phyloP scores from a whole-genome alignment of 2,329 filamentous ascomycete genomes.

The Pyrenochaeta sp. region DNA sequence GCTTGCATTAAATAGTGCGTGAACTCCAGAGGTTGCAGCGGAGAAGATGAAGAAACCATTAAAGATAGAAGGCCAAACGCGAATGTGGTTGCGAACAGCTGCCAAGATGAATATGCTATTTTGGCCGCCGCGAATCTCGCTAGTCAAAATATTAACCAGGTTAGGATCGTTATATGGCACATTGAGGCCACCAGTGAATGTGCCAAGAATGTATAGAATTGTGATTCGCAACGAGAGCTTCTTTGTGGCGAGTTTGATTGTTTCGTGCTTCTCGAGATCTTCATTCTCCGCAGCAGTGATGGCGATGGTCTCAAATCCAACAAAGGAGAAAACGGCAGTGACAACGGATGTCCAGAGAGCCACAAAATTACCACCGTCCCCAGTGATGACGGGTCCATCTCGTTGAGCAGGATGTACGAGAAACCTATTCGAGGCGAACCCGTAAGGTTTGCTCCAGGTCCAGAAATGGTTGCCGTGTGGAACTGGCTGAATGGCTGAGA shows the following conservation, averaged over 20 bases:
- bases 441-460: slow-evolving; percentile 47
- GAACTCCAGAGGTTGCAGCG: slow-evolving; percentile 53
- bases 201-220: slow-evolving; percentile 54
- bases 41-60: slow-evolving; percentile 58
- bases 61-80: slow-evolving; percentile 52
- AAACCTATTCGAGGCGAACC: slow-evolving; percentile 38
- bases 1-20: slow-evolving; percentile 54
- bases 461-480: slow-evolving; percentile 37
- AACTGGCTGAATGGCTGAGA: slow-evolving; percentile 41
- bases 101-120: slow-evolving; percentile 53
- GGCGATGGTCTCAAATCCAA: slow-evolving; percentile 55
- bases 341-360: slow-evolving; percentile 54
- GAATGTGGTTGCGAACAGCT: slow-evolving; percentile 51
- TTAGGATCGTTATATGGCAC: slow-evolving; percentile 52
- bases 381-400: slow-evolving; percentile 38
- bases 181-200: slow-evolving; percentile 54
- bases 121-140: slow-evolving; percentile 40
- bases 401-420: slow-evolving; percentile 31
- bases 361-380: slow-evolving; percentile 41
- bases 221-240: slow-evolving; percentile 56
- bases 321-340: slow-evolving; percentile 54
- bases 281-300: slow-evolving; percentile 56
- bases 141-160: slow-evolving; percentile 37
- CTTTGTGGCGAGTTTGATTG: slow-evolving; percentile 56
- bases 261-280: slow-evolving; percentile 52